Conservation (phyloP, 2,329 filamentous ascomycete species). For the Byssochlamys sp. region DNA sequence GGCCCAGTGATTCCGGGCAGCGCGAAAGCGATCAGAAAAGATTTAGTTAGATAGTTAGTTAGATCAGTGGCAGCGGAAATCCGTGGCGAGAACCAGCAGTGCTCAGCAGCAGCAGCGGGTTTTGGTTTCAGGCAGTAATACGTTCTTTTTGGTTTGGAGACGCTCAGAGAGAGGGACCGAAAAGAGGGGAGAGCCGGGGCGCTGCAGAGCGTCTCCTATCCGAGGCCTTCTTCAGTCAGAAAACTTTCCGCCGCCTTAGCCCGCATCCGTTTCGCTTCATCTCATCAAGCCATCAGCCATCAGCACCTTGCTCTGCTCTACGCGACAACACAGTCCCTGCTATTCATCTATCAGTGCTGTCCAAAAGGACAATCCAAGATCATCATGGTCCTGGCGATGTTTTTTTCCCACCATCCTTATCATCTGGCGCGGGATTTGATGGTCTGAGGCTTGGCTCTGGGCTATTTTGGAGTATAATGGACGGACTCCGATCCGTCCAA, state of each 20-base stretch:
- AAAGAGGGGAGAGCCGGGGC: not conserved
- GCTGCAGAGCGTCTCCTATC: not conserved
- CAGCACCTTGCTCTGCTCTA: not conserved
- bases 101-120: not conserved
- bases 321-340: not conserved
- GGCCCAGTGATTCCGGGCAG: slow-evolving; percentile 2
- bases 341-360: not conserved
- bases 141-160: not conserved
- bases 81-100: not conserved
- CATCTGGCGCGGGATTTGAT: not conserved
- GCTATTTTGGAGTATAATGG: not conserved
- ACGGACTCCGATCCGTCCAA: not conserved
- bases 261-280: not conserved
- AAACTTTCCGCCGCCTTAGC: not conserved
- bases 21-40: slow-evolving; percentile 8
- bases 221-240: not conserved
- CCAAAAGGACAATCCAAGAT: not conserved
- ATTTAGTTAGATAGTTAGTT: not conserved
- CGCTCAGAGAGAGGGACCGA: not conserved
- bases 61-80: not conserved
- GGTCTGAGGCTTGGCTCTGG: not conserved
- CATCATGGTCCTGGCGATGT: not conserved
- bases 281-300: not conserved
- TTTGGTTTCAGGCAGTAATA: not conserved
- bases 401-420: not conserved